phyloP scores from a whole-genome alignment of 2,329 filamentous ascomycete genomes.

The Trichoderma brevicompactum region DNA sequence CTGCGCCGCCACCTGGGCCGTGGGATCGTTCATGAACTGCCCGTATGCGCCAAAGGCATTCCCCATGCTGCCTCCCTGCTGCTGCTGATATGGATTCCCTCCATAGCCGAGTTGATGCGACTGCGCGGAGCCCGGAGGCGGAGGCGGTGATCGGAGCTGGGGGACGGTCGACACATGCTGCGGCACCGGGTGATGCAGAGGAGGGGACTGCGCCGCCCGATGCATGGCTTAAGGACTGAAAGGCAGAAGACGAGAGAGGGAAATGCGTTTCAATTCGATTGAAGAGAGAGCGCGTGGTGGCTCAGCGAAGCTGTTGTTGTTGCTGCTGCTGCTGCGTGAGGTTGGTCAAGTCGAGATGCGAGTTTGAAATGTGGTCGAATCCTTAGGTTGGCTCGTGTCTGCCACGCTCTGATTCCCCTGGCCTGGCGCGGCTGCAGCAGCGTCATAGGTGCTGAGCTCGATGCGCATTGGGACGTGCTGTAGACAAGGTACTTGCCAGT shows the following conservation, averaged over 20 bases:
- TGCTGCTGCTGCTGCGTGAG: neutral
- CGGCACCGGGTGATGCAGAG: slow-evolving; percentile 94
- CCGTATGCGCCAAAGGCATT: slow-evolving; percentile 75
- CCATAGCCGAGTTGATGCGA: slow-evolving; percentile 65
- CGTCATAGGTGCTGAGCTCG: slow-evolving; percentile 34
- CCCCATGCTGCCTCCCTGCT: slow-evolving; percentile 57
- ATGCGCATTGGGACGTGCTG: neutral
- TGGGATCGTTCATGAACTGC: slow-evolving; percentile 93
- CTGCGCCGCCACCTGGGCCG: slow-evolving; percentile 92
- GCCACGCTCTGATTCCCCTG: neutral
- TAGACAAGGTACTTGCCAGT: neutral
- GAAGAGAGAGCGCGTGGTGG: slow-evolving; percentile 7
- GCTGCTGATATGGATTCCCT: slow-evolving; percentile 75
- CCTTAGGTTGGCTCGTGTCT: neutral
- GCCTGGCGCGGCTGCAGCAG: slow-evolving; percentile 28
- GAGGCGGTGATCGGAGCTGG: slow-evolving; percentile 91
- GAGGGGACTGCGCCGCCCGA: slow-evolving; percentile 82
- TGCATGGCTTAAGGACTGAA: slow-evolving; percentile 65
- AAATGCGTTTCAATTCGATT: slow-evolving; percentile 29
- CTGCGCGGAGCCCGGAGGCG: slow-evolving; percentile 73
- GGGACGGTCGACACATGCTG: slow-evolving; percentile 98
- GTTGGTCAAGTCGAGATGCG: slow-evolving; percentile 21
- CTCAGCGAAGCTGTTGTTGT: neutral
- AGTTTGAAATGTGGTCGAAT: slow-evolving; percentile 40
- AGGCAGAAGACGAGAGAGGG: slow-evolving; percentile 26